Conservation (phyloP, 139 green algal genomes). For the Tetradesmus obliquus region DNA sequence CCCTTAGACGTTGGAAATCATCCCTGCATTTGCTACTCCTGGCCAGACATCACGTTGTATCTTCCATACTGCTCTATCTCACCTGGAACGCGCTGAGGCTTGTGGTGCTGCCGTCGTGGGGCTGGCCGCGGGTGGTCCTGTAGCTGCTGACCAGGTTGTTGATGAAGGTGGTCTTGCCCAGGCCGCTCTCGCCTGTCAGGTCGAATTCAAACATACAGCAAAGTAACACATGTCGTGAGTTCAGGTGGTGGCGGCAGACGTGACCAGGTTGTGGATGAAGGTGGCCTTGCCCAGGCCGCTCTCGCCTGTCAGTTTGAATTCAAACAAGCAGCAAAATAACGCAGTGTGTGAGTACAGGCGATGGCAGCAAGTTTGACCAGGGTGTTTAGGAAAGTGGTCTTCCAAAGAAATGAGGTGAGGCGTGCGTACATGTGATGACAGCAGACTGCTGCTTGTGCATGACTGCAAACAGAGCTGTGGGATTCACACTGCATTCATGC, state of each 20-base stretch:
- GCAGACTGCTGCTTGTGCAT: no score
- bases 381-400: constrained; percentile 57
- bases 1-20: no score
- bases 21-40: no score
- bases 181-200: constrained; percentile 43
- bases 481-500: no score
- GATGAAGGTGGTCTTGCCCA: constrained; percentile 60
- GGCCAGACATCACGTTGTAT: no score
- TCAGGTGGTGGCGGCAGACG: no score
- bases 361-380: not conserved
- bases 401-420: not conserved
- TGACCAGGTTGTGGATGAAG: constrained; percentile 52
- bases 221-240: no score
- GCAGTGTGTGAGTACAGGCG: no score
- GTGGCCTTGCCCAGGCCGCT: constrained; percentile 54
- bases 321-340: no score
- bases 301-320: constrained; percentile 37
- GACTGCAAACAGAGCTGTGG: no score
- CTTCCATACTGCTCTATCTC: not conserved
- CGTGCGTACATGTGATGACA: no score
- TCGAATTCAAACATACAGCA: not conserved
- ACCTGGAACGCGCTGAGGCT: constrained; percentile 37
- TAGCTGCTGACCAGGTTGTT: constrained; percentile 46
- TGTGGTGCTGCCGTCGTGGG: constrained; percentile 29
- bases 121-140: not conserved